Conservation (phyloP, 768 basidiomycete species). For the Lentinula raphanica region DNA sequence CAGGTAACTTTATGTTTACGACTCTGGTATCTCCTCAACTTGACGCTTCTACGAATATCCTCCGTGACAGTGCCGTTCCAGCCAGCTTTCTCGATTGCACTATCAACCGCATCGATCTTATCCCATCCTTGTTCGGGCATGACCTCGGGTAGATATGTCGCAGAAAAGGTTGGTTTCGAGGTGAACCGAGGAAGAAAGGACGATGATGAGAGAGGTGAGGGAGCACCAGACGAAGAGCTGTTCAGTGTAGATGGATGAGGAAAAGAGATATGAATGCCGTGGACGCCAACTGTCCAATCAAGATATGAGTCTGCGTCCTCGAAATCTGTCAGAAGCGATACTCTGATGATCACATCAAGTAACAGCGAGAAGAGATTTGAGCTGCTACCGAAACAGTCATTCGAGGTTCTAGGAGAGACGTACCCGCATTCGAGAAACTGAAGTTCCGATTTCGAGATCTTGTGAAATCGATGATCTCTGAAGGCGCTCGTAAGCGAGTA, state of each 20-base stretch:
- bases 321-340: slow-evolving; percentile 92
- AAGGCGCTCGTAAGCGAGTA: slow-evolving; percentile 93
- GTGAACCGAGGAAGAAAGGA: slow-evolving; percentile 47
- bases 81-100: slow-evolving; percentile 90
- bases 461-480: slow-evolving; percentile 79
- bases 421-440: slow-evolving; percentile 83
- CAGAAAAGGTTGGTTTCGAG: slow-evolving; percentile 62
- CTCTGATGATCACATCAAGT: slow-evolving; percentile 35
- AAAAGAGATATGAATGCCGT: slow-evolving; percentile 90
- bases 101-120: slow-evolving; percentile 83
- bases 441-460: slow-evolving; percentile 74
- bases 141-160: slow-evolving; percentile 92
- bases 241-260: slow-evolving; percentile 66
- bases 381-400: background rate
- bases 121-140: slow-evolving; percentile 93
- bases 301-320: slow-evolving; percentile 80
- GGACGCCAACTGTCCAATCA: slow-evolving; percentile 89
- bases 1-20: slow-evolving; percentile 61
- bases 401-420: slow-evolving; percentile 24
- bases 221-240: slow-evolving; percentile 51
- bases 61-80: slow-evolving; percentile 82
- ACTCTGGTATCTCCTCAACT: slow-evolving; percentile 80
- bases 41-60: slow-evolving; percentile 69
- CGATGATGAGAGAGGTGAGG: slow-evolving; percentile 69
- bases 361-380: background rate